phyloP scores from a whole-genome alignment of 108 stramenopile genomes.

The Fragilaria radians region DNA sequence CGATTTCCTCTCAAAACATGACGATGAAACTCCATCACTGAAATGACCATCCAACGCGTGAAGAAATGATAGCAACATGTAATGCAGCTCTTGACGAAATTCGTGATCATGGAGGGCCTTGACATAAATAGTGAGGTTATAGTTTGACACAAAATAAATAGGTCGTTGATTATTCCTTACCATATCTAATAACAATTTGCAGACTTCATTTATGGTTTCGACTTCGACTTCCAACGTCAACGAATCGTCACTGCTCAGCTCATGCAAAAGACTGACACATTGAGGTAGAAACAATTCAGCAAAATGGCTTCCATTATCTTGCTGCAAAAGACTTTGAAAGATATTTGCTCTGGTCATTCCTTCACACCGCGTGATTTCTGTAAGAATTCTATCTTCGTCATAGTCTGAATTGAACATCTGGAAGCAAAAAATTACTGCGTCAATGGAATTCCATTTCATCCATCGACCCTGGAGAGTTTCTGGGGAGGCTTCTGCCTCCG shows the following conservation, averaged over 20 bases:
- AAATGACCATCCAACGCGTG: slow-evolving; percentile 26
- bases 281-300: slow-evolving; percentile 1
- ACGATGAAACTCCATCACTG: neutral
- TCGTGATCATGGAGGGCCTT: slow-evolving; percentile 26
- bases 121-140: too few species aligned
- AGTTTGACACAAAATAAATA: too few species aligned
- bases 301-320: neutral
- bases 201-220: too few species aligned
- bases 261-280: slow-evolving; percentile 2
- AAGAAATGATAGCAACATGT: slow-evolving; percentile 39
- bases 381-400: slow-evolving; percentile 19
- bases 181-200: too few species aligned
- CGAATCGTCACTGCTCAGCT: neutral
- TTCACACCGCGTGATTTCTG: neutral
- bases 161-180: too few species aligned
- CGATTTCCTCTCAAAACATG: too few species aligned
- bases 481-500: too few species aligned
- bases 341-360: neutral
- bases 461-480: too few species aligned
- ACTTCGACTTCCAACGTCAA: neutral
- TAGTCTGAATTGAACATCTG: slow-evolving; percentile 19
- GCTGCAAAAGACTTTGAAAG: neutral
- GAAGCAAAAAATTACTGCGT: slow-evolving; percentile 33
- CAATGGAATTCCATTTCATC: slow-evolving; percentile 16
- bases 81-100: slow-evolving; percentile 43